Evolutionary conservation across 345 rosid genomes (phyloP), one percentile per base, ranked within the genome.

Genomic region (Microthlaspi erraticum): DNA sequence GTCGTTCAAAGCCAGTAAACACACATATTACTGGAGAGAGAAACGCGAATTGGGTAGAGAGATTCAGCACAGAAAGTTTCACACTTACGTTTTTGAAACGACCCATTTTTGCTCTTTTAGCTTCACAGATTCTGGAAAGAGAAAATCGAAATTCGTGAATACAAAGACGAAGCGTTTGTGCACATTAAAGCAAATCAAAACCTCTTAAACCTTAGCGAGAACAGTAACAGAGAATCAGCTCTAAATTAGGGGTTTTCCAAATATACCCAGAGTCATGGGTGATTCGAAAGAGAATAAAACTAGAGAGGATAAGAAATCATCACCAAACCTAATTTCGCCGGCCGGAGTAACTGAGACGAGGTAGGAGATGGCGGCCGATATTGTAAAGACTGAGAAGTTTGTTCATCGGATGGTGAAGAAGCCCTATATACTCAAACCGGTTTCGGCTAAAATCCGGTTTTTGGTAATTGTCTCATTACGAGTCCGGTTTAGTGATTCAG

Each of bases 51-150:
- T 51, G 10, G 10, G 29, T 11, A 43, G 38, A 12, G 49, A 41
- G 14, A 53, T 19, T 3, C 4, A n/a, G 32, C 64, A 61, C 50
- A 26, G 1, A 59, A 59, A 0, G 26, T 4, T 68, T 42, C 44
- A 29, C 18, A 63, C 84, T 80, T 77, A 80, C 88, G 67, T 74
- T 82, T 34, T 51, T 61, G 76, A 80, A 73, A 50, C 85, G 85
- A 78, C 66, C 84, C 88, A 84, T 84, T 65, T 65, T 51, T 32
- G 5, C 18, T 59, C 10, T 42, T 23, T 10, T 16, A 74, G 46
- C 20, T 38, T 2, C 48, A 67, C 32, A 60, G 68, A 4, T 59
- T 74, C 78, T 67, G 69, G 11, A 57, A 57, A 48, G 7, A 38
- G 10, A 62, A 32, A 33, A 39, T 18, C 7, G 19, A 17, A 17